Percentiles rank a stretch among this genome's conserved stretches.
Evolutionary conservation across 257 asterid genomes (phyloP).

Genomic region (Avicennia marina): DNA sequence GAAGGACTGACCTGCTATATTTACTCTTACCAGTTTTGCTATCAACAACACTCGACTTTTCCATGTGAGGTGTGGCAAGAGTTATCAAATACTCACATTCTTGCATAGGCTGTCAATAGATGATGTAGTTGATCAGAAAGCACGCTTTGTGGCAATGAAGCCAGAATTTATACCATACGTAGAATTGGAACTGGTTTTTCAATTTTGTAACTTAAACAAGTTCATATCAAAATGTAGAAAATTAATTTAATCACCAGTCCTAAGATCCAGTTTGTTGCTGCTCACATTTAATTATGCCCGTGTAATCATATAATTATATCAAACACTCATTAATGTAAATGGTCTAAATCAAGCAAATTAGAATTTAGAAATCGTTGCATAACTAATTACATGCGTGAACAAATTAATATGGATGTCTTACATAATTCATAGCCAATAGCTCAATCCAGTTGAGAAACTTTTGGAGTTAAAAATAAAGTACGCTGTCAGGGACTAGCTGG

Average conservation of each 20-base stretch:
- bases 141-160: conserved; percentile 2
- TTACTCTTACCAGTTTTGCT: conserved; percentile 80
- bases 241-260: not conserved
- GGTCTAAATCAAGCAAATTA: not conserved
- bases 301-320: not conserved
- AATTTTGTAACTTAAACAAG: too few species aligned
- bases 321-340: not conserved
- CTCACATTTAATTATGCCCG: not conserved
- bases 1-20: conserved; percentile 73
- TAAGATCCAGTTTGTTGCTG: not conserved
- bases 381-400: not conserved
- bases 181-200: too few species aligned
- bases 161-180: not conserved
- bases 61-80: conserved; percentile 78
- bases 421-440: too few species aligned
- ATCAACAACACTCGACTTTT: conserved; percentile 75
- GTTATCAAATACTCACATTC: conserved; percentile 81
- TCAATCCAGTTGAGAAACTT: not conserved
- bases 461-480: not conserved
- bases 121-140: conserved; percentile 1
- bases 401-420: not conserved
- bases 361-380: too few species aligned
- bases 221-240: too few species aligned
- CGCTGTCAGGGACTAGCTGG: not conserved
- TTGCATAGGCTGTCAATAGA: conserved; percentile 63